Base-by-base conservation (phyloP, 2,329 filamentous ascomycete species). In the Alternaria sp. region DNA sequence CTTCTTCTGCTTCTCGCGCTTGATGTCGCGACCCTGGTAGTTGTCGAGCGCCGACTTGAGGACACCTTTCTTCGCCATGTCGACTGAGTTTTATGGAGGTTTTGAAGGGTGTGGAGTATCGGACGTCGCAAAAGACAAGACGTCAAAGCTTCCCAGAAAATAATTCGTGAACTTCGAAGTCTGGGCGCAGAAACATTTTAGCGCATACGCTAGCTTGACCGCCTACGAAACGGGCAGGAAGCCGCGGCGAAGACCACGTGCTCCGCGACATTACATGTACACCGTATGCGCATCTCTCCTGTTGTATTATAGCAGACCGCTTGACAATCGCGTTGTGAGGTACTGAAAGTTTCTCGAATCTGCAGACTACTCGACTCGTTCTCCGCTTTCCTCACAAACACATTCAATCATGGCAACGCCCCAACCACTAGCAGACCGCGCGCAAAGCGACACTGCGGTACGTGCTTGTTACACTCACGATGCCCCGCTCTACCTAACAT, bases 21-120 rank as follows among this genome's bases (percentile, higher is more conserved):
- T 90, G 66, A 91, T 90, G 70, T 96, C 90, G 51, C 86, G 82
- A 28, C 87, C 87, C 74, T 87, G 85, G 62, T 87, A 81, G 57
- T 84, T 82, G 68, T 89, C 86, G 21, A 90, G 84, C 50, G 87
- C 87, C 47, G 83, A 79, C 62, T 88, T 84, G 50, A 90, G 80
- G 75, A 88, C 89, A 67, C 84, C 85, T 59, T 76, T 40, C 36
- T 40, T 77, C 50, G 71, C 76, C 76, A 85, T 85, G 68, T 49
- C 55, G 65, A 26, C 15, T 52, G 17, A 52, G 4, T 32, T 55
- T 7, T 11, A 6, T 5, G 17, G 17, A 13, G 1, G 21, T 17
- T 54, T 5, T 13, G 9, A 25, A 40, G 32, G 36, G 9, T 9
- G 21, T 23, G 19, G 40, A 23, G 45, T 55, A 17, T n/a, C 36